phyloP scores from a whole-genome alignment of 768 basidiomycete genomes.

The Sistotremastrum niveocremeum region DNA sequence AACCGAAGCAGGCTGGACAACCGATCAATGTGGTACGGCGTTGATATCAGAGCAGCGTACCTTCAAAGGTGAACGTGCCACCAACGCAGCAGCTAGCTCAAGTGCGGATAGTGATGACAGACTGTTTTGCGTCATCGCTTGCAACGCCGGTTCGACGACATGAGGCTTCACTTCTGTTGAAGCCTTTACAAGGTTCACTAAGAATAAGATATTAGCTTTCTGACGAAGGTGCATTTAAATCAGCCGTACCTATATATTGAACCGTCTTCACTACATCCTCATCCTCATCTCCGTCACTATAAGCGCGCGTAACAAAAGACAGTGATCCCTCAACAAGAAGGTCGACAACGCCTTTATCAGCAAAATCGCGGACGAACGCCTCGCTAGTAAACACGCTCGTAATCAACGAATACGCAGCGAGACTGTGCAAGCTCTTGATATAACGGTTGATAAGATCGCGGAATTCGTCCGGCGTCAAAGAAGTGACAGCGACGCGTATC shows the following conservation, averaged over 20 bases:
- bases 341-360: no score
- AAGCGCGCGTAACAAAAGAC: no score
- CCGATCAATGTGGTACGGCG: neutral
- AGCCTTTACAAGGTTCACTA: slow-evolving; percentile 14
- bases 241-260: slow-evolving; percentile 24
- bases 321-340: no score
- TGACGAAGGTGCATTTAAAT: neutral
- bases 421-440: no score
- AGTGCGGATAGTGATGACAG: slow-evolving; percentile 27
- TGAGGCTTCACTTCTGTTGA: slow-evolving; percentile 32
- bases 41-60: slow-evolving; percentile 23
- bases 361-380: no score
- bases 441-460: no score
- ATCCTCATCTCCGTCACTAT: slow-evolving; percentile 5
- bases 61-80: slow-evolving; percentile 42
- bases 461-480: no score
- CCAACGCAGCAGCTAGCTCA: slow-evolving; percentile 28
- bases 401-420: no score
- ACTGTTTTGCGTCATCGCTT: slow-evolving; percentile 46
- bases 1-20: slow-evolving; percentile 43
- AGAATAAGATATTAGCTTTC: no score
- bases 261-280: slow-evolving; percentile 14
- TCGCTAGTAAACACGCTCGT: no score
- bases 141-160: slow-evolving; percentile 58
- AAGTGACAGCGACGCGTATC: no score